A percentile compares a stretch with the other conserved stretches of the same genome.
Evolutionary conservation across 768 basidiomycete genomes (phyloP).

Genomic region (Sarcodon sp.): DNA sequence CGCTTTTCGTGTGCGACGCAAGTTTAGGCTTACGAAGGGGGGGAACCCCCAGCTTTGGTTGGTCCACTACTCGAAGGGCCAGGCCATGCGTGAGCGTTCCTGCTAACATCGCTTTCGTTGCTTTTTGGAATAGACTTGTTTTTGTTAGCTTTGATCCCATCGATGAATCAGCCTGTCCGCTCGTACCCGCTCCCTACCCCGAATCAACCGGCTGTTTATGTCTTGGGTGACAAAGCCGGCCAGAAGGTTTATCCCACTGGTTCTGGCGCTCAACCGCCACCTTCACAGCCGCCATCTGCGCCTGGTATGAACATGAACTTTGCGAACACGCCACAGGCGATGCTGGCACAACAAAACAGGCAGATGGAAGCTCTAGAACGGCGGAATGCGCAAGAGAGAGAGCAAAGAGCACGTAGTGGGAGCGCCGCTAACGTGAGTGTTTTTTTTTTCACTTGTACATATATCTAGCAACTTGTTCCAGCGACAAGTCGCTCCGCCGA

Average conservation of each 20-base stretch:
- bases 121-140: conserved; percentile 1
- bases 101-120: conserved; percentile 1
- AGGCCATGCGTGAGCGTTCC: conserved; percentile 38
- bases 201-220: conserved; percentile 56
- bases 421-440: conserved; percentile 26
- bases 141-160: conserved; percentile 41
- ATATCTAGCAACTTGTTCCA: neutral
- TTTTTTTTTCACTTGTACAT: neutral
- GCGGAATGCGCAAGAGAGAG: conserved; percentile 16
- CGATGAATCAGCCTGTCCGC: conserved; percentile 50
- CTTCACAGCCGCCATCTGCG: conserved; percentile 1
- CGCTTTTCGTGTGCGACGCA: conserved; percentile 59
- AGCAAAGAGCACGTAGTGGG: conserved; percentile 25
- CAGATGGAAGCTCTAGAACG: conserved; percentile 65
- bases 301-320: conserved; percentile 6
- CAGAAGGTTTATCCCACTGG: conserved; percentile 35
- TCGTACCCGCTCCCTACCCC: conserved; percentile 56
- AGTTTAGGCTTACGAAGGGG: conserved; percentile 62
- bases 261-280: conserved; percentile 3
- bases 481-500: neutral
- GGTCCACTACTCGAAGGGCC: conserved; percentile 65
- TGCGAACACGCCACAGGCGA: conserved; percentile 33
- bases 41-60: conserved; percentile 64
- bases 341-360: conserved; percentile 62
- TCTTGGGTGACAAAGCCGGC: conserved; percentile 61